phyloP scores from a whole-genome alignment of 2,329 filamentous ascomycete genomes.

The Stachybotrys chartarum region DNA sequence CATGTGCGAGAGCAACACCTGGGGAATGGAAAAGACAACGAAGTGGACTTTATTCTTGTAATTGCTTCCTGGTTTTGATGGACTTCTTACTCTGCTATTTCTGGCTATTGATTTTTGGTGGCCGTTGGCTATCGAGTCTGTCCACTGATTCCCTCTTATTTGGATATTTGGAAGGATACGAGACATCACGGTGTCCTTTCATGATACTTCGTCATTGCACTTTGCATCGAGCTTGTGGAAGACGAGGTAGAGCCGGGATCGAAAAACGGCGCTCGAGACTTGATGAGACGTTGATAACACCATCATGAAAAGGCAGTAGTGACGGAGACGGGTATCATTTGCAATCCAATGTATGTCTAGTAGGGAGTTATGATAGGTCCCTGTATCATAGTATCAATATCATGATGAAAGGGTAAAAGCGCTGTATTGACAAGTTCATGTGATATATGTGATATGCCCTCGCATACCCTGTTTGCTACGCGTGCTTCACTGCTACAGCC shows the following conservation, averaged over 20 bases:
- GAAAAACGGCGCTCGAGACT: background rate
- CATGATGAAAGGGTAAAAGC: slow-evolving; percentile 10
- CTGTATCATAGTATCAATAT: slow-evolving; percentile 14
- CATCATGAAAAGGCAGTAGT: slow-evolving; percentile 6
- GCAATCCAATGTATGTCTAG: slow-evolving; percentile 15
- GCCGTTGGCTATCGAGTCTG: slow-evolving; percentile 4
- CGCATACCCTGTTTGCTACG: no score
- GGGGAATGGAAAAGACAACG: slow-evolving; percentile 14
- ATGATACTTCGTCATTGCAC: background rate
- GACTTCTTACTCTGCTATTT: slow-evolving; percentile 17
- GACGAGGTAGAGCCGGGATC: background rate
- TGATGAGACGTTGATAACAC: background rate
- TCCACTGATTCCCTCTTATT: background rate
- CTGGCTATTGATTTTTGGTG: slow-evolving; percentile 11
- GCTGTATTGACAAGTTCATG: no score
- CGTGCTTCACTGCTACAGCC: no score
- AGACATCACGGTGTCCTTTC: background rate
- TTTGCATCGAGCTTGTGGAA: background rate
- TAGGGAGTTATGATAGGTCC: slow-evolving; percentile 16
- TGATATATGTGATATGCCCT: no score
- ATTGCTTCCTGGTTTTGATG: slow-evolving; percentile 22
- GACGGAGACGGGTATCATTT: slow-evolving; percentile 14
- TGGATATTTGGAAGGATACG: background rate
- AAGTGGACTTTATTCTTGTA: slow-evolving; percentile 36
- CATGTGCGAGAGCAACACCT: background rate